These are phyloP conservation scores for Hawksworthiomyces lignivorus DNA, from an alignment of 2,329 filamentous ascomycete genomes.

Conservation along the genomic window DNA sequence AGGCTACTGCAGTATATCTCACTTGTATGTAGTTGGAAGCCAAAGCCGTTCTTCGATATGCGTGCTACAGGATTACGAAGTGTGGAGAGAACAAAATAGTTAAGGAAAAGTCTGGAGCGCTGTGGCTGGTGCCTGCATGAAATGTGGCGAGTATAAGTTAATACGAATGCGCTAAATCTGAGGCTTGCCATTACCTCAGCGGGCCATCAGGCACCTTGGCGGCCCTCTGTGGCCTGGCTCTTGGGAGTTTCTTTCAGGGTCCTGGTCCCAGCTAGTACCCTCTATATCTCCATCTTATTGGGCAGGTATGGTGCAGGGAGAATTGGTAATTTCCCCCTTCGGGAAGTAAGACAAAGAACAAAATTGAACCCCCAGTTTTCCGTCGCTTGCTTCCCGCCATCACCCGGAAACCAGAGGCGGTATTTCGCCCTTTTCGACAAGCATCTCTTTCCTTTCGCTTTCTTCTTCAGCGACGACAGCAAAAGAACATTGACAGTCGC, in stretches of 20 bases:
- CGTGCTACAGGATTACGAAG: too few relatives aligned
- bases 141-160: neutral
- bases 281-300: too few relatives aligned
- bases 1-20: too few relatives aligned
- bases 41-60: too few relatives aligned
- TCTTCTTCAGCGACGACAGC: neutral
- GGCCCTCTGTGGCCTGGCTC: too few relatives aligned
- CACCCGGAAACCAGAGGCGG: constrained; percentile 3
- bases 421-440: constrained; percentile 1
- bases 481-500: too few relatives aligned
- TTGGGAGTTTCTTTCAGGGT: too few relatives aligned
- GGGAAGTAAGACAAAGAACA: constrained; percentile 1
- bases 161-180: constrained; percentile 1
- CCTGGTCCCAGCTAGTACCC: too few relatives aligned
- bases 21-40: too few relatives aligned
- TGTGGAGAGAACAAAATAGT: too few relatives aligned
- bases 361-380: constrained; percentile 1
- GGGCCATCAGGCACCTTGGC: constrained; percentile 3
- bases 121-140: too few relatives aligned
- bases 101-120: too few relatives aligned
- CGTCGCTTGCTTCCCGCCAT: neutral
- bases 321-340: constrained; percentile 7
- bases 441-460: neutral
- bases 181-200: neutral
- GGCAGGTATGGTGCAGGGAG: neutral